A percentile compares a stretch with the other conserved stretches of the same genome.
Conservation (phyloP, 345 rosid species). For the Eucalyptus curtisii region DNA sequence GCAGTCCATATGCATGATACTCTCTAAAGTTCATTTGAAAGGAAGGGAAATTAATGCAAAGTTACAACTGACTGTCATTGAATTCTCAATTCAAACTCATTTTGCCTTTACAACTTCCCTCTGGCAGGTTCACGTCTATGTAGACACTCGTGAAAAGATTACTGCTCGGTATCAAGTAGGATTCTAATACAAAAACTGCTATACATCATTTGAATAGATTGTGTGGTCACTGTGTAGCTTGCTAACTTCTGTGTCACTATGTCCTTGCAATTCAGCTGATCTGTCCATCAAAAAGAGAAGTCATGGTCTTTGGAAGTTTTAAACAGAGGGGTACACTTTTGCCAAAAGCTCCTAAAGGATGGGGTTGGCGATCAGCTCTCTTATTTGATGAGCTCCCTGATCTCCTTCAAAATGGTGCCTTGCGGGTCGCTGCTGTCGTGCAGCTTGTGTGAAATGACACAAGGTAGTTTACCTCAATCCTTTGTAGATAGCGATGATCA, state of each 20-base stretch:
- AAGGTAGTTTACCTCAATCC: not conserved
- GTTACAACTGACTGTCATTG: not conserved
- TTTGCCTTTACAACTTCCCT: not conserved
- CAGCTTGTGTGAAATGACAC: conserved; percentile 53
- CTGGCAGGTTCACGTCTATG: conserved; percentile 59
- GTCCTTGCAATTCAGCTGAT: conserved; percentile 34
- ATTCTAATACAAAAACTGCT: not conserved
- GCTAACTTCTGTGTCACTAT: not conserved
- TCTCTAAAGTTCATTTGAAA: not conserved
- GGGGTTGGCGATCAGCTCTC: conserved; percentile 96
- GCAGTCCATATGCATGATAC: not conserved
- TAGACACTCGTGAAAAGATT: conserved; percentile 90
- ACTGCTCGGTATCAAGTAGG: conserved; percentile 92
- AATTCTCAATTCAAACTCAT: not conserved
- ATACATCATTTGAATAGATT: not conserved
- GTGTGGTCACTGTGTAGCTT: not conserved
- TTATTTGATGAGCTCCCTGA: conserved; percentile 86
- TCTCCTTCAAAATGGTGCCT: conserved; percentile 71
- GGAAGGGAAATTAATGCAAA: not conserved
- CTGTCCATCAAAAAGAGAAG: conserved; percentile 95
- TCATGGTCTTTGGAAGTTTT: conserved; percentile 80
- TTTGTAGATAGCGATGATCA: not conserved
- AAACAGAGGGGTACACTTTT: conserved; percentile 81
- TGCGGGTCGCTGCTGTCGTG: conserved; percentile 76
- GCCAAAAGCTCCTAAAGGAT: conserved; percentile 97